phyloP scores from a whole-genome alignment of 768 basidiomycete species.

The Strobilomyces dryophilus region DNA sequence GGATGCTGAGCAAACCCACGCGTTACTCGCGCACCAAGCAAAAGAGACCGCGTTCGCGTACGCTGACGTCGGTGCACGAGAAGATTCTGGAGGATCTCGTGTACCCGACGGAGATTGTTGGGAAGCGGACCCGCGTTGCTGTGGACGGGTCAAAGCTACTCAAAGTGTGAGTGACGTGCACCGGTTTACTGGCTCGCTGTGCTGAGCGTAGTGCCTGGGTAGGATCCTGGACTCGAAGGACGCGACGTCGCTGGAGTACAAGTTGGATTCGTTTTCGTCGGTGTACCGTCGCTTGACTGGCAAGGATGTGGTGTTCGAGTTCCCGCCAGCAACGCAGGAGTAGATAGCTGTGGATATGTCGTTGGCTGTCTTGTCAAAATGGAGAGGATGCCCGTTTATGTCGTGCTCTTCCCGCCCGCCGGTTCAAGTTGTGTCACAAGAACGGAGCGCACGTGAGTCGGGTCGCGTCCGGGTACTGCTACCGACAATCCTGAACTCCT shows the following conservation, averaged over 20 bases:
- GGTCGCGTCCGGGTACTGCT: slow-evolving; percentile 30
- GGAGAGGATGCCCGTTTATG: slow-evolving; percentile 34
- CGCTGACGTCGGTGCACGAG: slow-evolving; percentile 96
- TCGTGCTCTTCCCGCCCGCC: slow-evolving; percentile 10
- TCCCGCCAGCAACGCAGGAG: slow-evolving; percentile 73
- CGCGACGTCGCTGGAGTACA: slow-evolving; percentile 97
- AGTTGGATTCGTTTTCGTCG: slow-evolving; percentile 98
- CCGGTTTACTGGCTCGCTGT: slow-evolving; percentile 7
- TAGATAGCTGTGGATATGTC: slow-evolving; percentile 38
- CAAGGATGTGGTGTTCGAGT: slow-evolving; percentile 95
- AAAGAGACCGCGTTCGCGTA: slow-evolving; percentile 95
- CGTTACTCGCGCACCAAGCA: slow-evolving; percentile 90
- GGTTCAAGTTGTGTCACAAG: slow-evolving; percentile 15
- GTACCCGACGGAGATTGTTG: slow-evolving; percentile 97
- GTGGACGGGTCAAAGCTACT: slow-evolving; percentile 93
- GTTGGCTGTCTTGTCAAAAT: slow-evolving; percentile 30
- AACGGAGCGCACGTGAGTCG: slow-evolving; percentile 14
- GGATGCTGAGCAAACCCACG: slow-evolving; percentile 96
- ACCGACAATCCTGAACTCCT: slow-evolving; percentile 25
- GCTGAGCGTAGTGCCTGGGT: slow-evolving; percentile 12
- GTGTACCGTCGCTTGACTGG: slow-evolving; percentile 94
- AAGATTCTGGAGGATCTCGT: slow-evolving; percentile 99
- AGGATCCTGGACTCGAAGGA: slow-evolving; percentile 99
- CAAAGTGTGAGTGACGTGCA: slow-evolving; percentile 78
- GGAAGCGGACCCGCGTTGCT: slow-evolving; percentile 93